Evolutionary conservation across 331 rosid genomes (phyloP).

Genomic region (Quercus tomentella): DNA sequence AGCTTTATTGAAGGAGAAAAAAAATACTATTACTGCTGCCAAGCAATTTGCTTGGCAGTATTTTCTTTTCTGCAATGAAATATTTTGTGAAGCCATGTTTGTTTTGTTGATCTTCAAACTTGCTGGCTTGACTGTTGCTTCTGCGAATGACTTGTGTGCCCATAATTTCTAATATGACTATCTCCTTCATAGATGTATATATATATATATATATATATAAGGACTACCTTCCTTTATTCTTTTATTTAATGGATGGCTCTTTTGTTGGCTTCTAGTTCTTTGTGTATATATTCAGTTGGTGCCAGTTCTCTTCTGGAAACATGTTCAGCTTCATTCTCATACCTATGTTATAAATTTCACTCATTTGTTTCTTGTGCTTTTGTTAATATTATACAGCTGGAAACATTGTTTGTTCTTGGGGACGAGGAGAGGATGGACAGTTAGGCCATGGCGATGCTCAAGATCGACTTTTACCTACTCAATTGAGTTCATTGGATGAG

Average conservation of each 20-base stretch:
- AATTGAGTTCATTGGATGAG: conserved; percentile 67
- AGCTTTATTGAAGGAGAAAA: neutral
- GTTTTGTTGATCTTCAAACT: neutral
- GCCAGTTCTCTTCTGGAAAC: neutral
- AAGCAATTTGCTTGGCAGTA: neutral
- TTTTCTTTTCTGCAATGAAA: neutral
- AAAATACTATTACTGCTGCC: neutral
- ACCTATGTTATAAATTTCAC: neutral
- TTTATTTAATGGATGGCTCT: neutral
- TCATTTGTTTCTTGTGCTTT: neutral
- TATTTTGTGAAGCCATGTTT: neutral
- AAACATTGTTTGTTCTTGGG: conserved; percentile 91
- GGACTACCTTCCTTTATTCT: neutral
- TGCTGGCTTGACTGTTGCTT: neutral
- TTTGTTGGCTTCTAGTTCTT: neutral
- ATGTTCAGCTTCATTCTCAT: neutral
- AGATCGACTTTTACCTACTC: conserved; percentile 68
- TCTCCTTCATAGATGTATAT: neutral
- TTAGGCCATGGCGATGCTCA: conserved; percentile 91
- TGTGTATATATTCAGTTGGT: neutral
- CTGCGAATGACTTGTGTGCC: neutral
- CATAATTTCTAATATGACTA: neutral
- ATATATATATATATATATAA: too few relatives aligned
- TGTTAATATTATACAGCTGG: conserved; percentile 54
- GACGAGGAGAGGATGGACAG: conserved; percentile 98